Percentiles rank a stretch among this genome's conserved stretches.
phyloP scores from a whole-genome alignment of 495 filamentous ascomycete species.

The Tuber microsphaerosporum region DNA sequence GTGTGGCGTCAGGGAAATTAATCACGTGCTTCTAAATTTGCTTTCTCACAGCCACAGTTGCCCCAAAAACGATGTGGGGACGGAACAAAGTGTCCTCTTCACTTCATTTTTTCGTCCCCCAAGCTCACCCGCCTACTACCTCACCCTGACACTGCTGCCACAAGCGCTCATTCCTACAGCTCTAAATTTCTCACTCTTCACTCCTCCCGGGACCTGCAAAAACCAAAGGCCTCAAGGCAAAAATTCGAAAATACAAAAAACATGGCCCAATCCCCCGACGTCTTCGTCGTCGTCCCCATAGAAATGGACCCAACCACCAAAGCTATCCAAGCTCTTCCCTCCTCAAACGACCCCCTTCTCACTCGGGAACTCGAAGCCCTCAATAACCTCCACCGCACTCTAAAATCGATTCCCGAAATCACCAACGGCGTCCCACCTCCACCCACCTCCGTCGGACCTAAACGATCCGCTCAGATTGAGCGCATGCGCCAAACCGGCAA shows the following conservation, averaged over 20 bases:
- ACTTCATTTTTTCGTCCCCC: not conserved
- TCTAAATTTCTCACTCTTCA: not conserved
- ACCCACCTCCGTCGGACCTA: constrained; percentile 73
- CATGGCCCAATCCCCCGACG: constrained; percentile 47
- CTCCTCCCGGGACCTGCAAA: not conserved
- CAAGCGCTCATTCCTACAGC: not conserved
- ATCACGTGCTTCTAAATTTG: not conserved
- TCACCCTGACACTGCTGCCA: not conserved
- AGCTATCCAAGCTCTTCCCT: constrained; percentile 48
- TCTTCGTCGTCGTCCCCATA: constrained; percentile 76
- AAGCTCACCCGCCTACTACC: not conserved
- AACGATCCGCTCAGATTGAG: constrained; percentile 72
- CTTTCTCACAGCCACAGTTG: constrained; percentile 14
- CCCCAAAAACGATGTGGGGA: not conserved
- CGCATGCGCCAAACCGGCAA: constrained; percentile 90
- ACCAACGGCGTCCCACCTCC: constrained; percentile 63
- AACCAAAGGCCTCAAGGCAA: not conserved
- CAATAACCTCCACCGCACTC: constrained; percentile 65
- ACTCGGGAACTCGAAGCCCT: constrained; percentile 60
- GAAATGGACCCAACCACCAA: constrained; percentile 69
- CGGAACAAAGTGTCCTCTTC: constrained; percentile 29
- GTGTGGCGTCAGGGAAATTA: not conserved
- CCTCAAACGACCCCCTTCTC: constrained; percentile 47
- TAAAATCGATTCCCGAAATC: constrained; percentile 46
- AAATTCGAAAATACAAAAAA: not conserved